phyloP scores from a whole-genome alignment of 257 asterid genomes.

The Haberlea rhodopensis region DNA sequence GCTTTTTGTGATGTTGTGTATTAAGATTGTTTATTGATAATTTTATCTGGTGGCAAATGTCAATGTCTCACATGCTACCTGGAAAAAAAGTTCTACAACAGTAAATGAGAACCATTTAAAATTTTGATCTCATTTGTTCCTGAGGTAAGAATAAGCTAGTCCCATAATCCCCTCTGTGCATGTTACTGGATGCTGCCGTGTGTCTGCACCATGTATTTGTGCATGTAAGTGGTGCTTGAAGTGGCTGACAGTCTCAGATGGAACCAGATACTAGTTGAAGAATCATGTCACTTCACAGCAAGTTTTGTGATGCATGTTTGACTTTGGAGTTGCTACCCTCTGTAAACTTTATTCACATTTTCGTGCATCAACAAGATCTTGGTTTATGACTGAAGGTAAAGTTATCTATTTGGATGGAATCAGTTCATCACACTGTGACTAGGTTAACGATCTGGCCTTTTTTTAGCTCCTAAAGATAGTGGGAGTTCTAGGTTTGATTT shows the following conservation, averaged over 20 bases:
- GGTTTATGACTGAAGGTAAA: background rate
- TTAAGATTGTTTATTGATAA: constrained; percentile 15
- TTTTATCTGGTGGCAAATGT: constrained; percentile 11
- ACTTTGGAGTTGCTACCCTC: background rate
- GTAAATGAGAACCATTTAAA: constrained; percentile 7
- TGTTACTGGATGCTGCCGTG: background rate
- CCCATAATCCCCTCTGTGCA: background rate
- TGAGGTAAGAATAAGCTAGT: constrained; percentile 10
- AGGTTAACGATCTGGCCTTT: background rate
- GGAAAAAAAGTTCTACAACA: background rate
- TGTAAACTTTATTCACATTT: constrained; percentile 2
- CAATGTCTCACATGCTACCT: constrained; percentile 16
- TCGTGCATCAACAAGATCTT: constrained; percentile 13
- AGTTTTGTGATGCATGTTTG: background rate
- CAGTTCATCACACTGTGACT: constrained; percentile 9
- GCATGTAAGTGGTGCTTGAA: too few species aligned
- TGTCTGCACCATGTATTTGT: background rate
- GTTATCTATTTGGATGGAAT: constrained; percentile 14
- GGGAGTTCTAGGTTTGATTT: background rate
- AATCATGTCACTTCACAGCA: background rate
- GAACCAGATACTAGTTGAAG: constrained; percentile 9
- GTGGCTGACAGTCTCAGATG: background rate
- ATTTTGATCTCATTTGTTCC: constrained; percentile 6
- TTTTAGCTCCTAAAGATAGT: background rate
- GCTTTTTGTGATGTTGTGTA: background rate